Conservation (phyloP, 2,329 filamentous ascomycete species). For the Fusarium sambucinum region DNA sequence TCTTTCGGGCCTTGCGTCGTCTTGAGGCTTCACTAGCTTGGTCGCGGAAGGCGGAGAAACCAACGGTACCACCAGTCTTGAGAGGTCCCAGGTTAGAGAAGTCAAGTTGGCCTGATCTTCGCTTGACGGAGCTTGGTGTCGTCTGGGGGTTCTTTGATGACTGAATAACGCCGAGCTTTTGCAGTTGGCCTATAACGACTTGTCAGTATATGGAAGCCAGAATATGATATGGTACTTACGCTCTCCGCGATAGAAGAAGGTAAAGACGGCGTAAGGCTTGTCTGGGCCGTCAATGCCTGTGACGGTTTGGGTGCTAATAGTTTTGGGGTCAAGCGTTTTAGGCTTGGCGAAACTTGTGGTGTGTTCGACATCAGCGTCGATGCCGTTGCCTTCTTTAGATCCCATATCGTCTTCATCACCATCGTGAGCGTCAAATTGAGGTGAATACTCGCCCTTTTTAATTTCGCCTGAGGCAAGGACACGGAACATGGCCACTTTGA, state of each 20-base stretch:
- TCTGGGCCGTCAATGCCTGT: conserved; percentile 97
- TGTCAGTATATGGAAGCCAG: conserved; percentile 40
- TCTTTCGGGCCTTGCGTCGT: conserved; percentile 70
- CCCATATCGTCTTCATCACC: conserved; percentile 79
- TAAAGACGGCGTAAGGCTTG: conserved; percentile 96
- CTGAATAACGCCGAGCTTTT: conserved; percentile 92
- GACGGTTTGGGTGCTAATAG: conserved; percentile 98
- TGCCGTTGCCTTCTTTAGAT: conserved; percentile 65
- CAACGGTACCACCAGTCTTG: conserved; percentile 87
- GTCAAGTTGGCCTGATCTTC: conserved; percentile 85
- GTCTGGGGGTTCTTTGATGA: conserved; percentile 74
- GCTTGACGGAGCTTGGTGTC: conserved; percentile 73
- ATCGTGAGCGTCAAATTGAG: conserved; percentile 96
- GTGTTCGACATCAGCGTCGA: conserved; percentile 90
- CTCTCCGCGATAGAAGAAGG: conserved; percentile 96
- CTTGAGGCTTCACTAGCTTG: conserved; percentile 66
- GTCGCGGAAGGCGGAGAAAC: conserved; percentile 90
- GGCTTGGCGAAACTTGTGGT: conserved; percentile 98
- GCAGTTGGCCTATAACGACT: conserved; percentile 79
- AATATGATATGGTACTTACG: conserved; percentile 69
- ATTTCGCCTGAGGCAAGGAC: conserved; percentile 96
- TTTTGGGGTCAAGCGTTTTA: conserved; percentile 94
- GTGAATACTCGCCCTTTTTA: conserved; percentile 97
- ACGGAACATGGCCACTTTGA: conserved; percentile 96
- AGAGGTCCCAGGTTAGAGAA: conserved; percentile 87